Evolutionary conservation across 495 filamentous ascomycete genomes (phyloP).

Genomic region (Schizothecium vesticola): DNA sequence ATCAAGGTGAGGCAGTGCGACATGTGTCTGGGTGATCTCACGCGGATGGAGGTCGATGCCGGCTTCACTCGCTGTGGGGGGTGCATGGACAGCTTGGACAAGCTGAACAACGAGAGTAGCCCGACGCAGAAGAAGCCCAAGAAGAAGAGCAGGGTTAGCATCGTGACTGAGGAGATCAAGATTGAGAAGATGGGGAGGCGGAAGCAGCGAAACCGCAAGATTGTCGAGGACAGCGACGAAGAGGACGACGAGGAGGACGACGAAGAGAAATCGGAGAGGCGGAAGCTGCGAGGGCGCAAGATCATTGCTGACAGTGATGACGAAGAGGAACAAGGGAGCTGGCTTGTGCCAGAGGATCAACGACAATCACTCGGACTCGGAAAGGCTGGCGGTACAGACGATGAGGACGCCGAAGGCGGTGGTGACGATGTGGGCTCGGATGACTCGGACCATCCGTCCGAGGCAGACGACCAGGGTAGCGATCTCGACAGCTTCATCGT

Average conservation of each 20-base stretch:
- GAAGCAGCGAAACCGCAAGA: slow-evolving; percentile 37
- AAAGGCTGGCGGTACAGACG: slow-evolving; percentile 73
- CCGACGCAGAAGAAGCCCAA: slow-evolving; percentile 34
- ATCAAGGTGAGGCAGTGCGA: slow-evolving; percentile 83
- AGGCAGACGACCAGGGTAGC: slow-evolving; percentile 39
- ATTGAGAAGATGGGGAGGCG: slow-evolving; percentile 38
- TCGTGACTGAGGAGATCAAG: slow-evolving; percentile 42
- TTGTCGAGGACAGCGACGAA: slow-evolving; percentile 60
- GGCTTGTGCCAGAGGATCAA: slow-evolving; percentile 66
- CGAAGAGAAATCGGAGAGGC: slow-evolving; percentile 39
- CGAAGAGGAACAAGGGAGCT: slow-evolving; percentile 57
- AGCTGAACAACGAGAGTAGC: slow-evolving; percentile 33
- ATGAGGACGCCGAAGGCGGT: slow-evolving; percentile 80
- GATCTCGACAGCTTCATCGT: slow-evolving; percentile 43
- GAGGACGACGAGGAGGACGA: slow-evolving; percentile 56
- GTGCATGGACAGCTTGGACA: slow-evolving; percentile 25
- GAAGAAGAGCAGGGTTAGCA: slow-evolving; percentile 41
- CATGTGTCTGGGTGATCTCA: slow-evolving; percentile 72
- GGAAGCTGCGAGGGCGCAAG: slow-evolving; percentile 39
- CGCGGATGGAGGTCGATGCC: slow-evolving; percentile 47
- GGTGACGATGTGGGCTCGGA: slow-evolving; percentile 71
- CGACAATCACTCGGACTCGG: slow-evolving; percentile 55
- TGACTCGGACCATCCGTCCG: slow-evolving; percentile 41
- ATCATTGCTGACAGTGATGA: slow-evolving; percentile 57
- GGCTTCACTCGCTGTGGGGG: slow-evolving; percentile 48